Evolutionary conservation across 2,329 filamentous ascomycete species (phyloP), one percentile per base, ranked within the genome.

Genomic region (Aspergillus neoniger): DNA sequence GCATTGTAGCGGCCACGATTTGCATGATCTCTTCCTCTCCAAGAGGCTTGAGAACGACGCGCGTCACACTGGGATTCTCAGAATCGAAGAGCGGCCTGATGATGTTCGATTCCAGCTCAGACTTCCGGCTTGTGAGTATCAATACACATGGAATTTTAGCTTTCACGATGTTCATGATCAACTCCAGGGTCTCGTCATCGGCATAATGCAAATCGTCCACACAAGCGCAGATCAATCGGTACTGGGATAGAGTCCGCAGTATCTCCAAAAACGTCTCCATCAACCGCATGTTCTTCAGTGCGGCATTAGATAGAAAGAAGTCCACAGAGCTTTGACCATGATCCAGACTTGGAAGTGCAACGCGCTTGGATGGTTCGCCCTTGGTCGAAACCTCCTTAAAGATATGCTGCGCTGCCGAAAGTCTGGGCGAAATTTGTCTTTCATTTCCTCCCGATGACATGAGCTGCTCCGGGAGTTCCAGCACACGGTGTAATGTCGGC

Each of bases 181-280:
- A 81, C 60, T 96, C 91, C 51, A 95, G 79, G 14, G 90, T 95
- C 74, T 97, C 94, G 25, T 90, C 86, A 71, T 97, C 94, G 6
- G 92, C 92, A 74, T 92, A 95, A 69, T 97, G 92, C 32, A 97
- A 79, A 74, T 97, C 94, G 70, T 97, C 94, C 28, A 97, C 78
- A 68, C 88, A 92, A 67, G 96, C 88, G 70, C 91, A 96, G 57
- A 96, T 92, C 69, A 96, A 88, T 69, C 93, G 95, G 72, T 93
- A 88, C 19, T 88, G 83, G 0, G 91, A 90, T 58, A 98, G 88
- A 44, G 96, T 86, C 55, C 91, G 86, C 54, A 97, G 76, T 9
- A 96, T 89, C 67, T 97, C 93, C 49, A 96, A 80, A 68, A 96
- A 94, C 1, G 91, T 93, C 70, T 92, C 94, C 83, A 94, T 91